These are phyloP conservation scores for Lipomyces chichibuensis DNA, from an alignment of 805 yeast genomes.

Conservation along the genomic window DNA sequence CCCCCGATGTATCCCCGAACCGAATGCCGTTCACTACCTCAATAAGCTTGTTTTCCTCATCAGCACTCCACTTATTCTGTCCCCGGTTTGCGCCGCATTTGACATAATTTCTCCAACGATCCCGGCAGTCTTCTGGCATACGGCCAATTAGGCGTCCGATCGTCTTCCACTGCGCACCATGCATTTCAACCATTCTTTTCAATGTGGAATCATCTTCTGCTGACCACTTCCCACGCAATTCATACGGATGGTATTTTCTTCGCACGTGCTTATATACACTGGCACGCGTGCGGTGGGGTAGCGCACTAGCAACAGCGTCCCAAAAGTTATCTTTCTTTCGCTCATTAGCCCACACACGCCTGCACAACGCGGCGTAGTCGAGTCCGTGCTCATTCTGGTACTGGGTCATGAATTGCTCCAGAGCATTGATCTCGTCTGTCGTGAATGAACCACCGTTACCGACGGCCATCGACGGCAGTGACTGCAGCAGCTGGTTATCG, in stretches of 20 bases:
- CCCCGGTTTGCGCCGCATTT: slow-evolving; percentile 83
- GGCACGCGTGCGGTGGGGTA: slow-evolving; percentile 85
- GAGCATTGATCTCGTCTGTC: slow-evolving; percentile 65
- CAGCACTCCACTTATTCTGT: slow-evolving; percentile 75
- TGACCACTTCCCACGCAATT: slow-evolving; percentile 89
- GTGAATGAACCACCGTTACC: slow-evolving; percentile 52
- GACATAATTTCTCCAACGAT: slow-evolving; percentile 93
- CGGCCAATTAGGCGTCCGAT: slow-evolving; percentile 80
- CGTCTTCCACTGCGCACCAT: slow-evolving; percentile 84
- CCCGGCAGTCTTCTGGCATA: slow-evolving; percentile 98
- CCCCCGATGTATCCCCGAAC: slow-evolving; percentile 43
- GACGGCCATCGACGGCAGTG: not conserved
- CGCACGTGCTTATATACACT: slow-evolving; percentile 91
- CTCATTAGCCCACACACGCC: slow-evolving; percentile 83
- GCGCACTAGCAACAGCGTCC: slow-evolving; percentile 76
- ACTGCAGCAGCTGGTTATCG: not conserved
- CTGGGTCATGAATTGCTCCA: slow-evolving; percentile 71
- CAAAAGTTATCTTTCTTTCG: slow-evolving; percentile 87
- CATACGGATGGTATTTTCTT: slow-evolving; percentile 83
- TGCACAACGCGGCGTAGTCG: slow-evolving; percentile 70
- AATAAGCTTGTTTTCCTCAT: slow-evolving; percentile 68
- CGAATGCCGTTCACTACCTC: slow-evolving; percentile 58
- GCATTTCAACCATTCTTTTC: slow-evolving; percentile 61
- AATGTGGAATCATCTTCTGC: slow-evolving; percentile 74
- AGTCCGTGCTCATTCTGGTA: slow-evolving; percentile 67